Evolutionary conservation across 1,284 basidiomycete genomes (phyloP).

Genomic region (Heterobasidion irregulare): DNA sequence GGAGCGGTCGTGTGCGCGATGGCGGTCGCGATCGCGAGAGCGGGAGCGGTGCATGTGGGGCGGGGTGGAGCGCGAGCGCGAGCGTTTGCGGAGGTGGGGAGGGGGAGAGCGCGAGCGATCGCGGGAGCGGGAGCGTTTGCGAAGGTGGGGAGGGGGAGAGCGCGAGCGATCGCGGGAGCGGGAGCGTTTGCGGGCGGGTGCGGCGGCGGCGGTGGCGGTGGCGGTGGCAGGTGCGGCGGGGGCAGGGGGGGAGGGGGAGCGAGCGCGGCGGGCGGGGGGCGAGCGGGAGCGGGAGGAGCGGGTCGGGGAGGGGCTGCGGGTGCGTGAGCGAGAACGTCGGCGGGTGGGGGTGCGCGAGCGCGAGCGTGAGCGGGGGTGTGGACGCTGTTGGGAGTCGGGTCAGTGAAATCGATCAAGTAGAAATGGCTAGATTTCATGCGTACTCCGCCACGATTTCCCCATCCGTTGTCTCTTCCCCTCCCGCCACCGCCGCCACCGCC

Average conservation of each 20-base stretch:
- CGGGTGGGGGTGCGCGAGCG: conserved; percentile 25
- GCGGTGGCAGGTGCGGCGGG: conserved; percentile 24
- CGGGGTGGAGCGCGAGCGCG: conserved; percentile 30
- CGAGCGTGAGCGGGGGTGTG: conserved; percentile 23
- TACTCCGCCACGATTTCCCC: conserved; percentile 33
- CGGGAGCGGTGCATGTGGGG: conserved; percentile 31
- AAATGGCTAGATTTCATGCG: conserved; percentile 11
- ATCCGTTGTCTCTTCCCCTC: conserved; percentile 20
- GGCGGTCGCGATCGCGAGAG: conserved; percentile 25
- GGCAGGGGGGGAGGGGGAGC: conserved; percentile 23
- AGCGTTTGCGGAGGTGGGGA: conserved; percentile 10
- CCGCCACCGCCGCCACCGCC: conserved; percentile 17
- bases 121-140: too few relatives aligned
- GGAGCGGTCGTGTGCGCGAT: conserved; percentile 26
- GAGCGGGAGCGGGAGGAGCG: conserved; percentile 9
- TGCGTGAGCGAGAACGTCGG: conserved; percentile 15
- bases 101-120: conserved; percentile 16
- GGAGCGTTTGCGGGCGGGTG: conserved; percentile 12
- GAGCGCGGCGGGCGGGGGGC: conserved; percentile 15
- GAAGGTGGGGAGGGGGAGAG: too few relatives aligned
- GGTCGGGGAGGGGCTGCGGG: neutral
- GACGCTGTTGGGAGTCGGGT: neutral
- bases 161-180: too few relatives aligned
- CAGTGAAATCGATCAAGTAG: neutral
- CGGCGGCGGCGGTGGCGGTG: conserved; percentile 16